Percentiles rank a stretch among this genome's conserved stretches.
Conservation (phyloP, 2,329 filamentous ascomycete species). For the Fusarium nisikadoi region DNA sequence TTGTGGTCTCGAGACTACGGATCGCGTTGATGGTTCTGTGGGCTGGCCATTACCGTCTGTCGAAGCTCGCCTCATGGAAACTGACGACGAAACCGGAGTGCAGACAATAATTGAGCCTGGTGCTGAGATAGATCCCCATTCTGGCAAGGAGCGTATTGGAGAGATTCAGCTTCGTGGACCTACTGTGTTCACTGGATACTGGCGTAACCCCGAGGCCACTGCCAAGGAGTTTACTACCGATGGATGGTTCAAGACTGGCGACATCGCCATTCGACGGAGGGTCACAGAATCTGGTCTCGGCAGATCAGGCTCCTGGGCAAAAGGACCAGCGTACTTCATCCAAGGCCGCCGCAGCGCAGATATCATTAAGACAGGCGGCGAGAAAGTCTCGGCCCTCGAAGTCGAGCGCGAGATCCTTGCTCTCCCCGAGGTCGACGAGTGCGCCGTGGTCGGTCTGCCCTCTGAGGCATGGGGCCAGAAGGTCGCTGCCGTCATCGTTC, state of each 20-base stretch:
- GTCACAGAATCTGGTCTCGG: conserved; percentile 58
- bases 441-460: conserved; percentile 86
- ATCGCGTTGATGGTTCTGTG: conserved; percentile 90
- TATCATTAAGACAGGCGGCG: conserved; percentile 97
- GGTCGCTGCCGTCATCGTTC: conserved; percentile 85
- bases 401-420: conserved; percentile 92
- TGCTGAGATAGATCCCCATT: conserved; percentile 61
- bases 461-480: conserved; percentile 95
- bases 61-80: conserved; percentile 78
- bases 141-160: conserved; percentile 74
- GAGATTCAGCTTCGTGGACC: conserved; percentile 71
- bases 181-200: conserved; percentile 6
- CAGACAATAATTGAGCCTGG: conserved; percentile 69
- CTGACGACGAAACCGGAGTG: conserved; percentile 75
- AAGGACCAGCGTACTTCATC: conserved; percentile 86
- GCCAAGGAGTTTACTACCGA: neutral
- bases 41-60: conserved; percentile 94
- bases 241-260: conserved; percentile 22
- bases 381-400: conserved; percentile 90
- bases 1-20: conserved; percentile 79
- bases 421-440: conserved; percentile 80
- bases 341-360: conserved; percentile 87
- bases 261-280: conserved; percentile 21
- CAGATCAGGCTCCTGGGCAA: conserved; percentile 63
- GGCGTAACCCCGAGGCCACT: conserved; percentile 6